Percentiles rank a stretch among this genome's conserved stretches.
Conservation (phyloP, 1,284 basidiomycete genomes). For the Cutaneotrichosporon spelunceum region DNA sequence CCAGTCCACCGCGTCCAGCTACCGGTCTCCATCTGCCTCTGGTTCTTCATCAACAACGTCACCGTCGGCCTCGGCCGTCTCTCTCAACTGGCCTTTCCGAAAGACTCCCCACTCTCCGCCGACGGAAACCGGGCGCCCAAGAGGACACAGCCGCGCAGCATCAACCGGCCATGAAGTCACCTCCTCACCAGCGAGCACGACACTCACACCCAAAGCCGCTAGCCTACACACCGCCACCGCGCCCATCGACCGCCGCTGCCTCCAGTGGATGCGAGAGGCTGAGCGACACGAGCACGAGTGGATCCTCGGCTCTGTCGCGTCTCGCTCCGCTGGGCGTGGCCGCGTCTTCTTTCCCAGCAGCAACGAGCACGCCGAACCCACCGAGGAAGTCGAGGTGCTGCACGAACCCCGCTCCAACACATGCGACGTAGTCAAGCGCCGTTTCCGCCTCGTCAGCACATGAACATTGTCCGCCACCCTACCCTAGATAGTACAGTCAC, state of each 20-base stretch:
- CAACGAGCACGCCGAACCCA: neutral
- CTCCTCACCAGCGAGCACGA: neutral
- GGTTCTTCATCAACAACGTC: neutral
- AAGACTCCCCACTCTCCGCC: neutral
- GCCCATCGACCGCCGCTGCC: conserved; percentile 21
- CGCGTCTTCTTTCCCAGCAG: neutral
- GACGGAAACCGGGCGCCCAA: too few species aligned
- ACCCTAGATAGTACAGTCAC: too few species aligned
- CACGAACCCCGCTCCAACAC: conserved; percentile 8
- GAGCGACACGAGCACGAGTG: conserved; percentile 17
- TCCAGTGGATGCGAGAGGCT: conserved; percentile 24
- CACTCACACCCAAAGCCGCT: neutral
- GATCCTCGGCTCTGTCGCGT: conserved; percentile 19
- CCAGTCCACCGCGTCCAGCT: neutral
- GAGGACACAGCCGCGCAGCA: neutral
- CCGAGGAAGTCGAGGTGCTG: conserved; percentile 9
- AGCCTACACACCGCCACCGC: neutral
- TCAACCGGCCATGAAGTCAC: neutral
- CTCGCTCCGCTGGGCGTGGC: conserved; percentile 1
- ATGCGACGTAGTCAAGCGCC: neutral
- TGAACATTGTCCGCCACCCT: neutral
- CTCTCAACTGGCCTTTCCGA: conserved; percentile 6
- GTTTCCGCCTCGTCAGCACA: conserved; percentile 6
- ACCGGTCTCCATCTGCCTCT: neutral
- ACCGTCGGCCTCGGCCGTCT: conserved; percentile 1